Conservation (phyloP, 2,329 filamentous ascomycete species). For the Eutypa lata region DNA sequence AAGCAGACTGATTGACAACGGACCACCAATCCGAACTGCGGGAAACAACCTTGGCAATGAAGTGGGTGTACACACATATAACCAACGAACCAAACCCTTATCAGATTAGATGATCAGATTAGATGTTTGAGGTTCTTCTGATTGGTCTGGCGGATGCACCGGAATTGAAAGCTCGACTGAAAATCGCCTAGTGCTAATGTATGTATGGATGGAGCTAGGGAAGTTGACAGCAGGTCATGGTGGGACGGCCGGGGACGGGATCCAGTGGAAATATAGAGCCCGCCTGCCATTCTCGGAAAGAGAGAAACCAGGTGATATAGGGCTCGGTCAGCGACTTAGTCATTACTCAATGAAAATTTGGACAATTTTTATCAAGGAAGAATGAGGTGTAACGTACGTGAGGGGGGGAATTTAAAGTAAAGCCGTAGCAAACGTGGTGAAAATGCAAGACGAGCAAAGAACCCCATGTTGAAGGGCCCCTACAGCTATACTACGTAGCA, state of each 20-base stretch:
- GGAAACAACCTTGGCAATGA: neutral
- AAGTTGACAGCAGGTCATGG: too few species aligned
- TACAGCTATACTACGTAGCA: too few species aligned
- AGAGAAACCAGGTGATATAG: neutral
- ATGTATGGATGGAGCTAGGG: neutral
- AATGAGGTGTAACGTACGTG: too few species aligned
- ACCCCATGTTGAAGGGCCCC: too few species aligned
- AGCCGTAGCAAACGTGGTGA: too few species aligned
- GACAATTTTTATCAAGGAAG: too few species aligned
- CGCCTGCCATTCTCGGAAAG: neutral
- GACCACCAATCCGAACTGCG: neutral
- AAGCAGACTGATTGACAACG: neutral
- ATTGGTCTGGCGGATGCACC: neutral
- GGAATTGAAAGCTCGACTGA: neutral
- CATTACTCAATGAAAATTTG: too few species aligned
- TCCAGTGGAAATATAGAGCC: neutral
- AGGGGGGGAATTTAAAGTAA: too few species aligned
- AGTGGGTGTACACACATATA: neutral
- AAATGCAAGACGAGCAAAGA: too few species aligned
- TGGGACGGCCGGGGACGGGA: too few species aligned
- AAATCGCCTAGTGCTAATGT: neutral
- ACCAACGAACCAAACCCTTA: neutral
- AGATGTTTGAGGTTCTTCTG: neutral
- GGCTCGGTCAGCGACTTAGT: too few species aligned
- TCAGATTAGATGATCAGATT: constrained; percentile 1